Conservation (phyloP, 2,329 filamentous ascomycete genomes). For the Arthroderma sp. region DNA sequence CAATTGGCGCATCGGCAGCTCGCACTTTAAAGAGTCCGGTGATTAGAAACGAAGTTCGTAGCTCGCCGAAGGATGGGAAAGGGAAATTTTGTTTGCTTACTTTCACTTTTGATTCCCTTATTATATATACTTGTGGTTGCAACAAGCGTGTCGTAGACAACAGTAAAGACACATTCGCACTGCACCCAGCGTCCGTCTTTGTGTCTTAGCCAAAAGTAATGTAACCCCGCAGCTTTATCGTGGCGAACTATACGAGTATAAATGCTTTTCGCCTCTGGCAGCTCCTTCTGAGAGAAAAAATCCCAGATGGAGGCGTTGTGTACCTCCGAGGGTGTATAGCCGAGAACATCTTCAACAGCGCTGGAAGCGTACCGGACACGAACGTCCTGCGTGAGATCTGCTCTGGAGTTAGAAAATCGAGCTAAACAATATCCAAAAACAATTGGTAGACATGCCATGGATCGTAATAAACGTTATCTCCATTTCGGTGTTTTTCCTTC, state of each 20-base stretch:
- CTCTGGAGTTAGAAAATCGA: constrained; percentile 9
- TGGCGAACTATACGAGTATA: constrained; percentile 61
- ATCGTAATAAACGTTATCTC: constrained; percentile 87
- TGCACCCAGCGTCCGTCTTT: constrained; percentile 58
- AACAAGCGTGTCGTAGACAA: constrained; percentile 78
- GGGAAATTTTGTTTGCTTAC: constrained; percentile 39
- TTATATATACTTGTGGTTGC: constrained; percentile 71
- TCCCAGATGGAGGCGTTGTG: constrained; percentile 67
- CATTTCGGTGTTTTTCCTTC: constrained; percentile 33
- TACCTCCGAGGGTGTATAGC: constrained; percentile 64
- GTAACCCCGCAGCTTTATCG: constrained; percentile 73
- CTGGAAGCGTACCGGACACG: constrained; percentile 73
- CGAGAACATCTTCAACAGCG: constrained; percentile 70
- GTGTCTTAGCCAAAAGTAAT: constrained; percentile 61
- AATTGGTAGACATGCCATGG: constrained; percentile 49
- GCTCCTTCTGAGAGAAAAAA: constrained; percentile 72
- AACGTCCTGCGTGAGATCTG: constrained; percentile 62
- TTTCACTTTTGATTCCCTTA: constrained; percentile 54
- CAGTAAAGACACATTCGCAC: constrained; percentile 80
- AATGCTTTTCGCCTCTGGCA: constrained; percentile 58
- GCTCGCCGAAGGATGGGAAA: neutral
- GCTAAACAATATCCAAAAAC: constrained; percentile 5
- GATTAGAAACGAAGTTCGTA: constrained; percentile 1
- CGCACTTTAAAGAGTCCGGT: constrained; percentile 44
- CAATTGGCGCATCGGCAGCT: constrained; percentile 61